A percentile compares a stretch with the other conserved stretches of the same genome.
These are phyloP conservation scores for Pseudonectria buxi DNA, from an alignment of 2,329 filamentous ascomycete genomes.

Conservation along the genomic window DNA sequence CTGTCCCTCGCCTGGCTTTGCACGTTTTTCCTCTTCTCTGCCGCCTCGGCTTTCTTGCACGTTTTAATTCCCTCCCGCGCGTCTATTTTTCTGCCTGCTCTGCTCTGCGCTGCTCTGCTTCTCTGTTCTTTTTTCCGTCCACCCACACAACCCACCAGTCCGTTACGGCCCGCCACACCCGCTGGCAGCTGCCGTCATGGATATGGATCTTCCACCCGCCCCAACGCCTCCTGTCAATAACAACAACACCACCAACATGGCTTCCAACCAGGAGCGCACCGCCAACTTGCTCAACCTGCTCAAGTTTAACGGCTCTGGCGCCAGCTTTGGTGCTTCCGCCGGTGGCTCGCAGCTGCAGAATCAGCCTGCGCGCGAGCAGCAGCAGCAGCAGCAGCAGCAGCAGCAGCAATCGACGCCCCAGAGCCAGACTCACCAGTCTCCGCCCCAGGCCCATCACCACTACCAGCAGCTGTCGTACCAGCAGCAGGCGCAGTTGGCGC, in stretches of 20 bases:
- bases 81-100: conserved; percentile 16
- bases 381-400: conserved; percentile 17
- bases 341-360: conserved; percentile 29
- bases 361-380: conserved; percentile 22
- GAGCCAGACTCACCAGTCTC: conserved; percentile 6
- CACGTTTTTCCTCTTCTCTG: conserved; percentile 15
- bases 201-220: conserved; percentile 43
- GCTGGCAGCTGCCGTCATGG: conserved; percentile 18
- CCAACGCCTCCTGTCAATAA: conserved; percentile 41
- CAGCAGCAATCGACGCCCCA: conserved; percentile 10
- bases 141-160: not conserved
- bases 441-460: conserved; percentile 9
- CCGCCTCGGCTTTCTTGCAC: too few relatives aligned
- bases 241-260: conserved; percentile 31
- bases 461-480: conserved; percentile 10
- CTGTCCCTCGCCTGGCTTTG: conserved; percentile 7
- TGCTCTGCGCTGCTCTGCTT: not conserved
- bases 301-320: conserved; percentile 46
- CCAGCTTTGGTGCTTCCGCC: conserved; percentile 7
- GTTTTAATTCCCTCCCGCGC: too few relatives aligned
- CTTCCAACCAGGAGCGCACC: conserved; percentile 40
- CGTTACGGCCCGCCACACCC: conserved; percentile 6
- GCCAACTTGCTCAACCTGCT: conserved; percentile 53
- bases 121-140: conserved; percentile 6
- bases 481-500: conserved; percentile 10